Evolutionary conservation across 108 stramenopile species (phyloP).

Genomic region (Licmophora abbreviata): DNA sequence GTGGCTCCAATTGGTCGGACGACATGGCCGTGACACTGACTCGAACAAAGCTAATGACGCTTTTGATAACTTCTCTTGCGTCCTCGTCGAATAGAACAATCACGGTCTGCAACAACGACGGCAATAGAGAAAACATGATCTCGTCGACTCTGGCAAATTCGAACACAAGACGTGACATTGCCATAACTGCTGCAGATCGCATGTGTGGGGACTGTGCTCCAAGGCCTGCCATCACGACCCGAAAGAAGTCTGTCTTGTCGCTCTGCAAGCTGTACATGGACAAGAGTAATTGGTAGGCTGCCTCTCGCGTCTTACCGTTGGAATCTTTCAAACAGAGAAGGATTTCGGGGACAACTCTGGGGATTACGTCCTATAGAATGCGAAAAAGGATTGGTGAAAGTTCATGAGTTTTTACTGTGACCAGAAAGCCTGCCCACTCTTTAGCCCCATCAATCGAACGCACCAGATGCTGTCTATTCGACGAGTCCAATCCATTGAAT

Average conservation of each 20-base stretch:
- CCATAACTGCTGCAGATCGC: slow-evolving; percentile 87
- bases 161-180: slow-evolving; percentile 62
- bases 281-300: slow-evolving; percentile 73
- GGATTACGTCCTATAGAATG: slow-evolving; percentile 29
- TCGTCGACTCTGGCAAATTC: slow-evolving; percentile 45
- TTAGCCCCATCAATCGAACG: not conserved
- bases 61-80: slow-evolving; percentile 84
- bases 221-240: slow-evolving; percentile 66
- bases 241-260: slow-evolving; percentile 51
- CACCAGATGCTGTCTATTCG: slow-evolving; percentile 36
- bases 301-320: slow-evolving; percentile 84
- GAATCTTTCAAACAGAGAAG: slow-evolving; percentile 91
- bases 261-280: slow-evolving; percentile 44
- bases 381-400: slow-evolving; percentile 1
- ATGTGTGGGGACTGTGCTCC: slow-evolving; percentile 85
- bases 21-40: slow-evolving; percentile 74
- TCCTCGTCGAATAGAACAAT: slow-evolving; percentile 81
- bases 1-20: slow-evolving; percentile 47
- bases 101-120: slow-evolving; percentile 72
- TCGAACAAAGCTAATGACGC: slow-evolving; percentile 84
- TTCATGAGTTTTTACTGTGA: not conserved
- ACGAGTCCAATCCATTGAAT: slow-evolving; percentile 38
- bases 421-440: not conserved
- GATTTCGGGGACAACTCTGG: slow-evolving; percentile 64
- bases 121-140: slow-evolving; percentile 54